phyloP scores from a whole-genome alignment of 345 rosid genomes.

The Dipteronia dyeriana region DNA sequence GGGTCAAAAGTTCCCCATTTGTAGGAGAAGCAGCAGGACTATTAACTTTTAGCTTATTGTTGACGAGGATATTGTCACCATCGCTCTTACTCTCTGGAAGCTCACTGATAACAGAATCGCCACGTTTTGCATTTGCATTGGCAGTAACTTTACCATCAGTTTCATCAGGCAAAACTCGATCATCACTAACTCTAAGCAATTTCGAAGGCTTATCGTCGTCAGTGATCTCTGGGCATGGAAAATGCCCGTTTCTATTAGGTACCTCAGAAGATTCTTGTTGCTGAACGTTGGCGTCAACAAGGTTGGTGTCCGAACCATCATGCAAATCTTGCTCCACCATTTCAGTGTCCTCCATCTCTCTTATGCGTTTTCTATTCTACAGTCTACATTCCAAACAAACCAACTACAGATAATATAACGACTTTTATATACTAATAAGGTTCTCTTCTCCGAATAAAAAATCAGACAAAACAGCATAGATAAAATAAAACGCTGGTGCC shows the following conservation, averaged over 20 bases:
- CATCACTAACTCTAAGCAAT: conserved; percentile 45
- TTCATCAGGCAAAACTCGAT: conserved; percentile 19
- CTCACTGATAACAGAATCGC: conserved; percentile 15
- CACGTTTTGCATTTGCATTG: conserved; percentile 15
- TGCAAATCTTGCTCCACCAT: conserved; percentile 40
- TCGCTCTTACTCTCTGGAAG: conserved; percentile 26
- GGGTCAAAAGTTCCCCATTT: conserved; percentile 26
- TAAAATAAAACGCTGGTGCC: neutral
- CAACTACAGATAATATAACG: neutral
- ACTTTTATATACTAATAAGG: neutral
- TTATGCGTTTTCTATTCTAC: conserved; percentile 22
- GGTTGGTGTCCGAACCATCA: conserved; percentile 29
- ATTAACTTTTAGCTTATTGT: conserved; percentile 18
- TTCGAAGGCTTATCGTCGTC: conserved; percentile 37
- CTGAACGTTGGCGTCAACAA: conserved; percentile 32
- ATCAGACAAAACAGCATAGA: neutral
- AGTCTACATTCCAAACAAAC: neutral
- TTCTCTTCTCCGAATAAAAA: neutral
- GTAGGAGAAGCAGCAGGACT: conserved; percentile 25
- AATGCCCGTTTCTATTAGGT: conserved; percentile 30
- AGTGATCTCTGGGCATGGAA: conserved; percentile 16
- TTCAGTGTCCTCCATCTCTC: conserved; percentile 53
- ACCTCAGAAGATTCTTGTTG: conserved; percentile 27
- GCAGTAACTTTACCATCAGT: conserved; percentile 20
- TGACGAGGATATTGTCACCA: conserved; percentile 16